Evolutionary conservation across 768 basidiomycete species (phyloP).

Genomic region (Butyriboletus loyo): DNA sequence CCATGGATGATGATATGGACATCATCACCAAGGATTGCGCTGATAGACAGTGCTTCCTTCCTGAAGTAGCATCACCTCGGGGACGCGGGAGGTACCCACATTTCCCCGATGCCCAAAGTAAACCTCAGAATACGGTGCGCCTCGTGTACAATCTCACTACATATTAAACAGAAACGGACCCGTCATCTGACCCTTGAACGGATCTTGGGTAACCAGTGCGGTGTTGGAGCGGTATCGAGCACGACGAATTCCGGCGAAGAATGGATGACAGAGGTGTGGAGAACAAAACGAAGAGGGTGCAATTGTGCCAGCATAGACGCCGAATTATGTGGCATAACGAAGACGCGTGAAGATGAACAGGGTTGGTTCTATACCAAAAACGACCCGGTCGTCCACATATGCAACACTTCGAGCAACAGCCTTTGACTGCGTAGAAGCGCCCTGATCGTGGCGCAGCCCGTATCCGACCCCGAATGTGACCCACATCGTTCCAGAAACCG

Average conservation of each 20-base stretch:
- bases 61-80: constrained; percentile 32
- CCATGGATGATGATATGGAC: constrained; percentile 5
- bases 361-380: constrained; percentile 20
- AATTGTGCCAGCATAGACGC: constrained; percentile 21
- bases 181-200: constrained; percentile 8
- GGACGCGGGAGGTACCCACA: constrained; percentile 23
- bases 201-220: constrained; percentile 9
- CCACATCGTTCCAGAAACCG: constrained; percentile 43
- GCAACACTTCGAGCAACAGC: constrained; percentile 6
- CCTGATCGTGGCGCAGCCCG: constrained; percentile 19
- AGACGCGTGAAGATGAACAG: constrained; percentile 39
- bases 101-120: constrained; percentile 15
- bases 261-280: constrained; percentile 18
- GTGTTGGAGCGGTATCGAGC: constrained; percentile 20
- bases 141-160: constrained; percentile 16
- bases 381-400: constrained; percentile 11
- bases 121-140: constrained; percentile 10
- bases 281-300: constrained; percentile 14
- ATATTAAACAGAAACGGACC: constrained; percentile 10
- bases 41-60: constrained; percentile 16
- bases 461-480: constrained; percentile 27
- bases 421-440: constrained; percentile 3
- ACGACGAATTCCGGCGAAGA: constrained; percentile 17
- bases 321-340: constrained; percentile 35
- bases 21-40: constrained; percentile 6